Evolutionary conservation across 371 early-diverging fungal species (phyloP), one percentile per base, ranked within the genome.

Genomic region (Mucor plumbeus): DNA sequence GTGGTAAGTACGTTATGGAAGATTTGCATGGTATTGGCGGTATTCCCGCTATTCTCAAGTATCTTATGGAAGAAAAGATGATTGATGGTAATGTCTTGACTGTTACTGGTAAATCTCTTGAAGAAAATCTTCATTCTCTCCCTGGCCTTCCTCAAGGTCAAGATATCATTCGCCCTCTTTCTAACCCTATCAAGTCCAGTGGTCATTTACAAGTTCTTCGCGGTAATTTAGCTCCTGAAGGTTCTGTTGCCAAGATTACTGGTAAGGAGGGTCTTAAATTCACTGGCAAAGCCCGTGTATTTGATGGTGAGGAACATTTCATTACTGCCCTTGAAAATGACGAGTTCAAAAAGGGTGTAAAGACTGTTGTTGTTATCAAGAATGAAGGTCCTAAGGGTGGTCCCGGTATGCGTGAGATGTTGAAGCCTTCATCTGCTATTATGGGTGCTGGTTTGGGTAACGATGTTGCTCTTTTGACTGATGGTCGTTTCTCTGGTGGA

Each of bases 361-460:
- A 79, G 75, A 69, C 70, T 48, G 93, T 93, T 11, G 85, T 92
- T 50, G 82, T 95, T 34, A 92, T 95, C 74, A 87, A 93, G 31
- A 90, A 93, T 68, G 91, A 92, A 72, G 95, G 95, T 5, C 95
- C 95, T 41, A 89, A 91, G 79, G 95, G 95, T 69, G 94, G 94
- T 2, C 95, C 95, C 2, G 95, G 95, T 44, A 95, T 95, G 95
- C 92, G 91, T 41, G 95, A 95, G 73, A 94, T 95, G 94, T 83
- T 97, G 77, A 96, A 95, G n/a, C 98, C 98, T 19, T 93, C 96
- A 26, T 87, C 90, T 73, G 97, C 95, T 36, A 94, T 98, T 76
- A 98, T 98, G 96, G 98, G 98, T 17, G 97, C 98, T 14, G 98
- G 98, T 13, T 87, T 98, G 58, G 98, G 98, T 71, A 89, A 96